These are phyloP conservation scores for Suhomyces bribrorum DNA, from an alignment of 1,139 yeast species.

Conservation along the genomic window DNA sequence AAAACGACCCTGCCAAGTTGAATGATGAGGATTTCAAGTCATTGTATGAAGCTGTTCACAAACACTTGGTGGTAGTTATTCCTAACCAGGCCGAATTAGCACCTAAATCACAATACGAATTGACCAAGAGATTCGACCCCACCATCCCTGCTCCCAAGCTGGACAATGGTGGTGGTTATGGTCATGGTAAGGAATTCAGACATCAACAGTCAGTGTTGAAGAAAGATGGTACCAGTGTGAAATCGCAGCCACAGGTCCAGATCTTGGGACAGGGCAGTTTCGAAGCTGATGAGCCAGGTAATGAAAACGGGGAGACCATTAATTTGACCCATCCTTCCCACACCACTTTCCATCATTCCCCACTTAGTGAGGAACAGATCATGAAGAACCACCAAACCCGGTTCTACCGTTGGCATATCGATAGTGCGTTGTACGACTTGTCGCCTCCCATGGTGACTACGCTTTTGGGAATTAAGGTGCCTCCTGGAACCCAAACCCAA, in stretches of 20 bases:
- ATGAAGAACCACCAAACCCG: constrained; percentile 63
- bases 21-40: constrained; percentile 61
- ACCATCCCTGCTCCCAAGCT: constrained; percentile 55
- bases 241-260: constrained; percentile 84
- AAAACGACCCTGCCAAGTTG: constrained; percentile 71
- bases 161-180: constrained; percentile 58
- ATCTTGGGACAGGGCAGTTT: constrained; percentile 81
- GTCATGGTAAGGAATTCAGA: constrained; percentile 84
- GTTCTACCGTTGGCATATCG: constrained; percentile 92
- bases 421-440: constrained; percentile 80
- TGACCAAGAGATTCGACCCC: constrained; percentile 79
- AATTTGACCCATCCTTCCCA: constrained; percentile 80
- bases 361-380: constrained; percentile 62
- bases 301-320: constrained; percentile 58
- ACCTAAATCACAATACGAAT: constrained; percentile 71
- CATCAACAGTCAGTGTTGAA: constrained; percentile 74
- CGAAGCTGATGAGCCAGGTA: constrained; percentile 67
- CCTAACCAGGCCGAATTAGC: constrained; percentile 66
- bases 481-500: constrained; percentile 50
- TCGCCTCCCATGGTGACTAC: constrained; percentile 88
- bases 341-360: constrained; percentile 69
- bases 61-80: constrained; percentile 68
- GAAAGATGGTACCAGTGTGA: constrained; percentile 79
- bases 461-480: constrained; percentile 79
- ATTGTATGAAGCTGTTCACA: constrained; percentile 65